Evolutionary conservation across 2,329 filamentous ascomycete species (phyloP), one percentile per base, ranked within the genome.

Genomic region (Trichoderma sp.): DNA sequence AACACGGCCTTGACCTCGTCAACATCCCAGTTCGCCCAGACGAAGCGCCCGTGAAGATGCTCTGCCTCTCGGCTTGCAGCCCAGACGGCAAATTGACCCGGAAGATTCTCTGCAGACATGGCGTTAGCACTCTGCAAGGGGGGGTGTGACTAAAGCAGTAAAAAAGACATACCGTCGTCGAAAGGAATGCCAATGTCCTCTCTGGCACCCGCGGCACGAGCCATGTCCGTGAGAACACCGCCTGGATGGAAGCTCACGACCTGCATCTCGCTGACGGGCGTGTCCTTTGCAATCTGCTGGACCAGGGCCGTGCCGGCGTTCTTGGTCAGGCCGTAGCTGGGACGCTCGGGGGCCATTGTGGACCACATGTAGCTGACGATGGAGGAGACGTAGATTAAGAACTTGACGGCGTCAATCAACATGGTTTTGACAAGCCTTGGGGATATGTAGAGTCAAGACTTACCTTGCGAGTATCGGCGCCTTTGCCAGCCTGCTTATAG

Each of bases 11-110:
- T 55, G 17, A 71, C 44, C 50, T 70, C 68, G 21, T 69, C 71
- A 1, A 79, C 73, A 67, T 81, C 79, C 79, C 79, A 81, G n/a
- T 74, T 73, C 7, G 75, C 71, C 73, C 75, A 78, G 3, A 78
- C 71, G 43, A 77, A 77, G 30, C 77, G 78, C 5, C 76, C 75
- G 51, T 77, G 77, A 26, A 81, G 66, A 59, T 80, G 79, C 7
- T 63, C 65, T 2, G 79, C 78, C 65, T 80, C 75, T 0, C 71
- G 64, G 7, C 72, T 74, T 1, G 78, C 74, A 1, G 75, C 69
- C 80, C 79, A 81, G 7, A 80, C 75, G 7, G 71, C 67, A 55
- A 78, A 81, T 39, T 73, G 58, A 7, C 69, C 69, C 5, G 67
- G 57, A 12, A 71, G 63, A 0, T 69, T 55, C 39, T 30, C 59